Evolutionary conservation across 139 green algal species (phyloP), one percentile per base, ranked within the genome.

Genomic region (Micractinium sp.): DNA sequence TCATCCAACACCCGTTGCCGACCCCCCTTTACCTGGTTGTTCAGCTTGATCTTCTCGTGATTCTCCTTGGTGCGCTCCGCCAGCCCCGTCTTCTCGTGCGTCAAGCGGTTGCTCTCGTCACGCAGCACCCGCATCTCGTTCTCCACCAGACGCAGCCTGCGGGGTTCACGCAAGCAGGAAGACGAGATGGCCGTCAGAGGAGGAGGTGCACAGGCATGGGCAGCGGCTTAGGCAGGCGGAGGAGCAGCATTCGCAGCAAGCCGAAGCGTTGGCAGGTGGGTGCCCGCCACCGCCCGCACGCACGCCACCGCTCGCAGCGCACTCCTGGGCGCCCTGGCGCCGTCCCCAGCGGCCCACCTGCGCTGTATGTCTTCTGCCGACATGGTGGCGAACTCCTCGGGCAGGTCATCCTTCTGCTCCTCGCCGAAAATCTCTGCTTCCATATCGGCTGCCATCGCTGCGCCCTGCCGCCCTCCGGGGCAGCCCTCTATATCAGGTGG

Each of bases 21-120:
- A 67, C 60, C 15, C 60, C 16, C 15, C 60, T 14, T 16, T 67
- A 82, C 77, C 95, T 99, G 97, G 92, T 99, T 99, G 95, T 99
- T 99, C 22, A 99, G 94, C 93, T 99, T 99, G 89, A 99, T 98
- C 88, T 99, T 99, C 86, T 99, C 97, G 86, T 97, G 94, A 93
- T 99, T 99, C 87, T 98, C 97, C 91, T 97, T 98, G 87, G 98
- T 95, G 18, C 91, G 84, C 85, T 98, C 95, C 33, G 94, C 94
- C 61, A 98, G 85, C 20, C 90, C 90, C 71, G 91, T 90, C 87
- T 97, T 93, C 63, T 99, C 98, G 77, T 99, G 92, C 15, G 81
- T 92, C 61, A 99, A 91, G 13, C 98, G 94, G 47, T 93, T 97
- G 39, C 90, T 94, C 85, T 99, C 98, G 85, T 99, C 98, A 83